Evolutionary conservation across 2,329 filamentous ascomycete genomes (phyloP), one percentile per base, ranked within the genome.

Genomic region (Colletotrichum paranaense): DNA sequence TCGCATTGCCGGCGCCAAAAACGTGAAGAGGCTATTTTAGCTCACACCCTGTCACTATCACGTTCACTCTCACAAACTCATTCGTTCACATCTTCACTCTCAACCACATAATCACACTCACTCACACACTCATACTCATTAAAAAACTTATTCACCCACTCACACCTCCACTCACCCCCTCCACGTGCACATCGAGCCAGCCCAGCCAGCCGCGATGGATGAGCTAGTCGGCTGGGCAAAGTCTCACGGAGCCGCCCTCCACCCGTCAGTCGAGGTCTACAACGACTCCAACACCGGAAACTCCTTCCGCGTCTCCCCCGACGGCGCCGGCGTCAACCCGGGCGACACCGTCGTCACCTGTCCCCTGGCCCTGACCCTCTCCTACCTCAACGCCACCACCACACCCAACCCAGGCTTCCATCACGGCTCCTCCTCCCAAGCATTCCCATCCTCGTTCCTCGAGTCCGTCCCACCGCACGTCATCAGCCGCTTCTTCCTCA

Each of bases 401-500:
- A 75, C 72, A 78, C 16, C 75, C 78, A 32, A 58, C 74, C 69
- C 77, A 38, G 69, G 69, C 24, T 76, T 78, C 32, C 49, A 52
- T 16, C 62, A 66, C 2, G 74, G 78, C 19, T 75, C 76, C 35
- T 68, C 30, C 49, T 70, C 38, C 14, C 38, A 30, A 60, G 74
- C 74, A 4, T 89, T 93, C 59, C 87, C 89, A 0, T 62, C 76
- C 0, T 78, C 78, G 1, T 90, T 93, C 75, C 80, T 92, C 59
- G 76, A 84, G 1, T 77, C 78, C 5, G 80, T 87, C 2, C 87
- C 88, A 1, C 87, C 90, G 0, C 88, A 93, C 76, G 89, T 93
- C 69, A 82, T 92, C 62, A 88, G 90, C 9, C 88, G 92, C 4
- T 92, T 94, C 81, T 92, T 93, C 75, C 85, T 95, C 6, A 86